Base-by-base conservation (phyloP, 2,329 filamentous ascomycete genomes). In the Coccinonectria pachysandricola region DNA sequence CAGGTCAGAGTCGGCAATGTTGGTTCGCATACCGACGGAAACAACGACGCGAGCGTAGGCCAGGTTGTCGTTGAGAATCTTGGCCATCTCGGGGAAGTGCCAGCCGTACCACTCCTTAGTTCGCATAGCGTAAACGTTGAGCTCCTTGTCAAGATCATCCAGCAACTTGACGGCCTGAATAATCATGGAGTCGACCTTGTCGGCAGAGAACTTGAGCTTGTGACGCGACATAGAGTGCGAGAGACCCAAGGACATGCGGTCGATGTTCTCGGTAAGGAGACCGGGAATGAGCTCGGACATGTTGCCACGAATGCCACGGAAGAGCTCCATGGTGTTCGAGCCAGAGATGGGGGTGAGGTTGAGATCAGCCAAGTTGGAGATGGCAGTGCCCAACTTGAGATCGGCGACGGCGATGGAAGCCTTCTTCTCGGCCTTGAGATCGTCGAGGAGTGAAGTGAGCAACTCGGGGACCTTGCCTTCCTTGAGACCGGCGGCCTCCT, bases 31-130 rank as follows among this genome's bases (percentile, higher is more conserved):
- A 44, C 91, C 91, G 65, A 93, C 83, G 40, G 79, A 73, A 26
- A 94, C 63, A 32, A 98, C 85, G 32, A 98, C 78, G 42, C 79
- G 79, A 34, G 87, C 78, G 55, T 94, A 98, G 40, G 87, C 87
- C 37, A 94, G 65, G 62, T 98, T 98, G 69, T 98, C 91, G 58
- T 92, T 92, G 44, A 95, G 71, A 51, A 96, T 94, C 63, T 87
- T 88, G 51, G 84, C 87, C 71, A 98, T 77, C 65, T 98, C 91
- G 20, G 91, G 91, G 67, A 96, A 98, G 62, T 96, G 91, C 91
- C 91, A 98, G 49, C 91, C 91, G 55, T 98, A 98, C 91, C 91
- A 98, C 60, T 98, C 91, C 75, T 96, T 96, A 36, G 95, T 86
- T 57, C 91, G 74, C 91, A 98, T 98, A 40, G 91, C 88, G 53